Conservation (phyloP, 1,284 basidiomycete genomes). For the Rhodotorula sp. region DNA sequence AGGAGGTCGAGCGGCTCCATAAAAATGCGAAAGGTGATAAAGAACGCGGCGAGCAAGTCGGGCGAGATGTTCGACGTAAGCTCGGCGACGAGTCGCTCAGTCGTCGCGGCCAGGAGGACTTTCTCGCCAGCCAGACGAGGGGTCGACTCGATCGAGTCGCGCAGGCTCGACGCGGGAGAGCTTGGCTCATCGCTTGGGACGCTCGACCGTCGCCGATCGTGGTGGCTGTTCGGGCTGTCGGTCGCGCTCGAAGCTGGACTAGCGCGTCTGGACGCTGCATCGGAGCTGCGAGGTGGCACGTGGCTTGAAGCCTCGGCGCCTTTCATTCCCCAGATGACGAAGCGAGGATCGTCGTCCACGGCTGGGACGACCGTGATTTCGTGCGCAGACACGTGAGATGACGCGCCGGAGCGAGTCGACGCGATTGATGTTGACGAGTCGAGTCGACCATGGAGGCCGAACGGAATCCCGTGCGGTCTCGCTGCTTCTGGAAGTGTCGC, state of each 20-base stretch:
- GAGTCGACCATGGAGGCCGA: conserved; percentile 29
- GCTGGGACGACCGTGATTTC: conserved; percentile 52
- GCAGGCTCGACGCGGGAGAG: conserved; percentile 30
- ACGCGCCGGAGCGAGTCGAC: conserved; percentile 26
- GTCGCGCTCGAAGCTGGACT: conserved; percentile 45
- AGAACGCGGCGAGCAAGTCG: conserved; percentile 73
- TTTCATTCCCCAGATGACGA: conserved; percentile 72
- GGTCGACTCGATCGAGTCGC: conserved; percentile 22
- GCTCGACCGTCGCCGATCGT: conserved; percentile 18
- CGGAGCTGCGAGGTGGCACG: not conserved
- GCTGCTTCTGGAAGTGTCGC: not conserved
- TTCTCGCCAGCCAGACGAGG: not conserved
- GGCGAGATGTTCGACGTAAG: conserved; percentile 78
- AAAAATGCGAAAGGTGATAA: conserved; percentile 81
- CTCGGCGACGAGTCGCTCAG: conserved; percentile 85
- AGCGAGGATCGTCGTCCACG: conserved; percentile 73
- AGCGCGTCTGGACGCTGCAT: conserved; percentile 34
- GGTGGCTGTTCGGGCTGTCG: conserved; percentile 21
- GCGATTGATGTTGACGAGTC: conserved; percentile 28
- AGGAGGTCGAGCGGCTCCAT: conserved; percentile 70
- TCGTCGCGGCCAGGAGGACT: conserved; percentile 71
- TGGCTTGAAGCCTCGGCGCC: not conserved
- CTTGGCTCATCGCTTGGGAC: not conserved
- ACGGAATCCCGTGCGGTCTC: not conserved
- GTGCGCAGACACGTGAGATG: conserved; percentile 4